Percentiles rank a stretch among this genome's conserved stretches.
phyloP scores from a whole-genome alignment of 805 yeast genomes.

The Ogataea nitratoaversa region DNA sequence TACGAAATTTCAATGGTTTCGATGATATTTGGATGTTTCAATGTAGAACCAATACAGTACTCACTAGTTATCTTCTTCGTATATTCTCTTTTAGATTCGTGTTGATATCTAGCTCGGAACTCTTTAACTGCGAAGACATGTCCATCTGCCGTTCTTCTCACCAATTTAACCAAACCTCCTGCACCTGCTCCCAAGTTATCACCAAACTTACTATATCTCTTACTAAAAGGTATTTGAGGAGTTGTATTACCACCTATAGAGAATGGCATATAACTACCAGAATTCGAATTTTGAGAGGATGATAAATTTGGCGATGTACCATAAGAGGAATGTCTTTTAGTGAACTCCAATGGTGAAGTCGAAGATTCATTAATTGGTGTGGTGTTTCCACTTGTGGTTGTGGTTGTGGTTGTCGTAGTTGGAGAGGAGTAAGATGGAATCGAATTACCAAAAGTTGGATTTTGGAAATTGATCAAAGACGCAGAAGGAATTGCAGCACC shows the following conservation, averaged over 20 bases:
- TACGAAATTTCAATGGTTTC: conserved; percentile 89
- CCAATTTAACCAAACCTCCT: conserved; percentile 83
- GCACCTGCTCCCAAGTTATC: conserved; percentile 93
- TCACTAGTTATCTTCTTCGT: conserved; percentile 91
- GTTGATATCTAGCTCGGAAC: conserved; percentile 69
- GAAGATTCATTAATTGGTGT: conserved; percentile 15
- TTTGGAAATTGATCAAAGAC: conserved; percentile 13
- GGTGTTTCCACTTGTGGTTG: conserved; percentile 5
- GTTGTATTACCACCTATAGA: conserved; percentile 37
- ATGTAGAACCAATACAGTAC: conserved; percentile 88
- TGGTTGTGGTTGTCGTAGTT: conserved; percentile 3
- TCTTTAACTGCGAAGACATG: conserved; percentile 89
- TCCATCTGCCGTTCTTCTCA: conserved; percentile 60
- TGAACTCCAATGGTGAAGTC: conserved; percentile 19
- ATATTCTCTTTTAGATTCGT: conserved; percentile 79
- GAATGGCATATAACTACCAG: conserved; percentile 11
- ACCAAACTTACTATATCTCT: conserved; percentile 76
- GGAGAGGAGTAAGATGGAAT: conserved; percentile 3
- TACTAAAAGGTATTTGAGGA: conserved; percentile 59
- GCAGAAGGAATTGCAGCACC: conserved; percentile 7
- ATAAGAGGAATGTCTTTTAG: conserved; percentile 9
- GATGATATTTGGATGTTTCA: conserved; percentile 85
- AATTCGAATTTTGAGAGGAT: conserved; percentile 6
- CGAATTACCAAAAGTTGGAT: conserved; percentile 8
- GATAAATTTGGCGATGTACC: conserved; percentile 12